Percentiles rank a stretch among this genome's conserved stretches.
Evolutionary conservation across 495 filamentous ascomycete genomes (phyloP).

Genomic region (Polyplosphaeria fusca): DNA sequence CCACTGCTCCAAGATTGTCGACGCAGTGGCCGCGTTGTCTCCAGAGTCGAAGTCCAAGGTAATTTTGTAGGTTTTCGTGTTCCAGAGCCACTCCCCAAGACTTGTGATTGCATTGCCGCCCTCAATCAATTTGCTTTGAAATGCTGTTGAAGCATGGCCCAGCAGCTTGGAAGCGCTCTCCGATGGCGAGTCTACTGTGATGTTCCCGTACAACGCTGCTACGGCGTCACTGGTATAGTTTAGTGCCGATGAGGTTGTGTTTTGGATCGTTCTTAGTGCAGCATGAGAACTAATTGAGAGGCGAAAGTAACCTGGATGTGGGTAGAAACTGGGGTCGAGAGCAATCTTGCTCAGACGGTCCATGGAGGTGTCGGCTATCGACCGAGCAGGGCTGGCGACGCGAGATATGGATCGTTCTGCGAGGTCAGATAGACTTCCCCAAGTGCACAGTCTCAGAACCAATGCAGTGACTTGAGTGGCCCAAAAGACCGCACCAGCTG

Average conservation of each 20-base stretch:
- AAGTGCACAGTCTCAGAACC: constrained; percentile 43
- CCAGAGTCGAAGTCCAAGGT: constrained; percentile 26
- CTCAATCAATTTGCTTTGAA: not conserved
- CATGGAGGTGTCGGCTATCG: constrained; percentile 29
- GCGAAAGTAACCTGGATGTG: constrained; percentile 26
- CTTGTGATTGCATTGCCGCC: not conserved
- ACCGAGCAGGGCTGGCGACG: constrained; percentile 20
- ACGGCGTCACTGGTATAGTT: constrained; percentile 17
- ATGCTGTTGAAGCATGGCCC: not conserved
- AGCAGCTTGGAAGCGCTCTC: constrained; percentile 1
- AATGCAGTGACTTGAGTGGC: constrained; percentile 47
- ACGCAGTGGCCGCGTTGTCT: constrained; percentile 11
- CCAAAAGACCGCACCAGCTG: constrained; percentile 57
- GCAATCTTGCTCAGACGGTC: constrained; percentile 23
- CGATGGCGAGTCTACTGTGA: not conserved
- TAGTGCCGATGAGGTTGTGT: constrained; percentile 23
- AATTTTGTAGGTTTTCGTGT: constrained; percentile 29
- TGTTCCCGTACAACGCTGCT: constrained; percentile 7
- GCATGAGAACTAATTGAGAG: constrained; percentile 35
- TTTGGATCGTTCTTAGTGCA: constrained; percentile 35
- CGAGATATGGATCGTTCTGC: constrained; percentile 9
- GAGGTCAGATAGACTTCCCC: constrained; percentile 17
- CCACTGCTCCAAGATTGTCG: constrained; percentile 54
- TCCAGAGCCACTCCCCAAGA: constrained; percentile 12
- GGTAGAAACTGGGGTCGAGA: constrained; percentile 10